Conservation (phyloP, 148 eudicot species). For the Hydrangea macrophylla region DNA sequence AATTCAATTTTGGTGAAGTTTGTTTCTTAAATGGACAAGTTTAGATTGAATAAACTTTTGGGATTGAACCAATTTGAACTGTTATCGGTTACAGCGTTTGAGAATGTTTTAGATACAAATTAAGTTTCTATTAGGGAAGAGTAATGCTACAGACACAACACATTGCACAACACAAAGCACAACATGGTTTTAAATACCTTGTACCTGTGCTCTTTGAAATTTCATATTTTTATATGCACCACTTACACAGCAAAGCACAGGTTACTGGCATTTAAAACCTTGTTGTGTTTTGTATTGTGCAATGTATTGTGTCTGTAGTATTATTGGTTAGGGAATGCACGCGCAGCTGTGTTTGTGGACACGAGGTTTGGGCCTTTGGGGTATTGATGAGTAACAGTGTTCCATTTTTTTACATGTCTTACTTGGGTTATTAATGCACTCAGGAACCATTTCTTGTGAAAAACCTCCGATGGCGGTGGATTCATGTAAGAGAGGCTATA, state of each 20-base stretch:
- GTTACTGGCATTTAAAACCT: too few relatives aligned
- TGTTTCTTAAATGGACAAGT: not conserved
- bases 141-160: too few relatives aligned
- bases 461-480: not conserved
- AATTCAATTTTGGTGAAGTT: constrained; percentile 3
- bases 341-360: not conserved
- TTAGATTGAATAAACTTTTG: not conserved
- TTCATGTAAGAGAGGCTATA: not conserved
- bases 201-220: too few relatives aligned
- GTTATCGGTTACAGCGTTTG: not conserved
- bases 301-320: too few relatives aligned
- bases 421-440: too few relatives aligned
- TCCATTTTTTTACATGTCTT: too few relatives aligned
- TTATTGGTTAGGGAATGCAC: too few relatives aligned
- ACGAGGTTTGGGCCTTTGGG: not conserved
- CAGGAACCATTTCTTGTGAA: not conserved
- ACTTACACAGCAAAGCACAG: too few relatives aligned
- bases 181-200: too few relatives aligned
- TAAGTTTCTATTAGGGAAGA: not conserved
- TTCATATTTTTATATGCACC: too few relatives aligned
- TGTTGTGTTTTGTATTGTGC: too few relatives aligned
- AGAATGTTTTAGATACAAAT: not conserved
- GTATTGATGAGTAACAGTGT: not conserved
- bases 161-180: too few relatives aligned
- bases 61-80: constrained; percentile 4